Evolutionary conservation across 352 stramenopile species (phyloP).

Genomic region (Blastocystis sp.): DNA sequence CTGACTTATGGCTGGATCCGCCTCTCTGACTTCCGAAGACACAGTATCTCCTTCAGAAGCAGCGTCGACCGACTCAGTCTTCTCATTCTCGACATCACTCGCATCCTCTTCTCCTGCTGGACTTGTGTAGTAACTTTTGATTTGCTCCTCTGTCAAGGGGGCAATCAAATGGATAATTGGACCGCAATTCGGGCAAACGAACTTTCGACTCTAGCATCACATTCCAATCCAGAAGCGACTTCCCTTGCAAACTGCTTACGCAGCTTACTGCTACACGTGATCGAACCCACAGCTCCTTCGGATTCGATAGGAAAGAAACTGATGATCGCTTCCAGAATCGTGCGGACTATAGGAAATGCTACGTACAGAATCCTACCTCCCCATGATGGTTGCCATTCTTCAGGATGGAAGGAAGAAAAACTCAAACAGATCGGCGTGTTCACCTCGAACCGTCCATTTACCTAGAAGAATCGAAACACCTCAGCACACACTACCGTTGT

Average conservation of each 20-base stretch:
- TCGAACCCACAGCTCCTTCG: constrained; percentile 32
- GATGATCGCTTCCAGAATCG: constrained; percentile 56
- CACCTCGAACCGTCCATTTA: constrained; percentile 54
- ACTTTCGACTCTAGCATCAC: constrained; percentile 8
- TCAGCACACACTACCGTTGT: neutral
- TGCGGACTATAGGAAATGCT: constrained; percentile 42
- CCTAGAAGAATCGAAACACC: neutral
- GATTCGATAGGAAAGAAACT: constrained; percentile 56
- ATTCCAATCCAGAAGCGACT: neutral
- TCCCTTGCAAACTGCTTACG: constrained; percentile 52
- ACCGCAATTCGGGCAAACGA: constrained; percentile 16
- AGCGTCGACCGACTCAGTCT: too few relatives aligned
- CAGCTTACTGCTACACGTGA: constrained; percentile 17
- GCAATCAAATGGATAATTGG: constrained; percentile 35
- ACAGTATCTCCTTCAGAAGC: too few relatives aligned
- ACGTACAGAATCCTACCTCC: constrained; percentile 14
- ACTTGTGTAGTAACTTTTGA: constrained; percentile 42
- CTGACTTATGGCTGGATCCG: too few relatives aligned
- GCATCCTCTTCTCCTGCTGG: neutral
- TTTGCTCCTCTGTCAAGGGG: constrained; percentile 17
- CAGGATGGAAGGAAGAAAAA: constrained; percentile 53
- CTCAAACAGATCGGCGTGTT: constrained; percentile 54
- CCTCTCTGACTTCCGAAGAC: too few relatives aligned
- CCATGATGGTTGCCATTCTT: constrained; percentile 57
- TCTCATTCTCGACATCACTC: neutral